phyloP scores from a whole-genome alignment of 768 basidiomycete genomes.

The Rhodotorula toruloides region DNA sequence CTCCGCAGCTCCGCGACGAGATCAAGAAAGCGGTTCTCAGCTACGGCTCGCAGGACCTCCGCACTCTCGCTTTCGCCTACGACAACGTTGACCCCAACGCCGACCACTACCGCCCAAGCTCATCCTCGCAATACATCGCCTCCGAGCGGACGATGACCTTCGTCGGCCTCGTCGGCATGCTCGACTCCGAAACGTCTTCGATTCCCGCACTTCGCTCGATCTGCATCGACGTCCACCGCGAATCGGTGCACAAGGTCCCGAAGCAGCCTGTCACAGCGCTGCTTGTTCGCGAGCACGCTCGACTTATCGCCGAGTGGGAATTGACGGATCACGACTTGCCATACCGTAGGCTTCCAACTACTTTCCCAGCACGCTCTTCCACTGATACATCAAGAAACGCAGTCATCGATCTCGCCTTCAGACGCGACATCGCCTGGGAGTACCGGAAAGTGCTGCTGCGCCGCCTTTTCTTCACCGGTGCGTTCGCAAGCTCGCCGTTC shows the following conservation, averaged over 20 bases:
- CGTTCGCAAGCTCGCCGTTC: too few relatives aligned
- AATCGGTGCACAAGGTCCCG: constrained; percentile 66
- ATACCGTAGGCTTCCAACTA: constrained; percentile 88
- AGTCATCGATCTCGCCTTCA: constrained; percentile 44
- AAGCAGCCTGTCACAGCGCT: too few relatives aligned
- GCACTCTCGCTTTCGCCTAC: constrained; percentile 88
- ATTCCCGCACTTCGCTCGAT: constrained; percentile 47
- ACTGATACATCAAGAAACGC: not conserved
- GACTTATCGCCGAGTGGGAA: constrained; percentile 52
- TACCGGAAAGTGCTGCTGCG: too few relatives aligned
- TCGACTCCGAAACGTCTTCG: constrained; percentile 92
- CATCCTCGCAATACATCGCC: constrained; percentile 71
- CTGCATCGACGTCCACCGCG: constrained; percentile 86
- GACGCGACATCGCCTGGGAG: too few relatives aligned
- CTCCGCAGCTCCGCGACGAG: constrained; percentile 56
- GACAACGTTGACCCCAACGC: constrained; percentile 70
- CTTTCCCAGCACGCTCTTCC: constrained; percentile 55
- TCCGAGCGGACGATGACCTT: constrained; percentile 91
- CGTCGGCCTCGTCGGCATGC: constrained; percentile 93
- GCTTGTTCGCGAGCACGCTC: not conserved
- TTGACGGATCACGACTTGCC: constrained; percentile 98
- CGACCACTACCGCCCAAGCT: constrained; percentile 72
- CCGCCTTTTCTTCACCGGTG: too few relatives aligned
- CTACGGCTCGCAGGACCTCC: constrained; percentile 76
- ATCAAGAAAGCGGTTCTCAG: constrained; percentile 63